These are phyloP conservation scores for Pneumocystis oryctolagi DNA, from an alignment of 1,139 yeast species.

Conservation along the genomic window DNA sequence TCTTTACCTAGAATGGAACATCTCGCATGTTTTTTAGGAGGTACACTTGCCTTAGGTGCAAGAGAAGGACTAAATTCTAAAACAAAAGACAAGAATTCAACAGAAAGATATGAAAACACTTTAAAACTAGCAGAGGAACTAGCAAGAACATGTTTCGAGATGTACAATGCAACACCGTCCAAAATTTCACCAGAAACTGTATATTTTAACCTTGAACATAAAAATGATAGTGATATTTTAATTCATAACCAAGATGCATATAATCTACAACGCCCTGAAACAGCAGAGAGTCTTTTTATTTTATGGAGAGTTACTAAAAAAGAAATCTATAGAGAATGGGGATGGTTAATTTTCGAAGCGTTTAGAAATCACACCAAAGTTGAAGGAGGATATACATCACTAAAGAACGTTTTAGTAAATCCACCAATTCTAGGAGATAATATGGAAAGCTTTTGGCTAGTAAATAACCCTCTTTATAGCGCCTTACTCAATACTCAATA, in stretches of 20 bases:
- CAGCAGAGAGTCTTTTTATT: conserved; percentile 76
- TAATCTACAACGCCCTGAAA: conserved; percentile 84
- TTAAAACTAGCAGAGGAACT: conserved; percentile 59
- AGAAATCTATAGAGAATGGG: conserved; percentile 65
- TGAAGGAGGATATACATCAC: conserved; percentile 45
- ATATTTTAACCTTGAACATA: conserved; percentile 44
- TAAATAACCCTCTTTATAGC: neutral
- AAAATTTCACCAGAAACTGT: conserved; percentile 85
- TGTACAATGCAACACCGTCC: conserved; percentile 58
- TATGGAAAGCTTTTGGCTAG: conserved; percentile 82
- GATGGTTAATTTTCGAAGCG: conserved; percentile 67
- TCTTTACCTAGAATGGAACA: conserved; percentile 83
- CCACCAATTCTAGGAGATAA: conserved; percentile 46
- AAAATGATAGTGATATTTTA: conserved; percentile 38
- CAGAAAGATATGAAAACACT: conserved; percentile 37
- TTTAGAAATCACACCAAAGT: conserved; percentile 48
- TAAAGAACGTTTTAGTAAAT: conserved; percentile 44
- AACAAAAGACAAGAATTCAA: conserved; percentile 29
- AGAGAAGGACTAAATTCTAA: conserved; percentile 51
- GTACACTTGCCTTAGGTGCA: conserved; percentile 79
- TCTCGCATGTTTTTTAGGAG: conserved; percentile 84
- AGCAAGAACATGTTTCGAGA: conserved; percentile 67
- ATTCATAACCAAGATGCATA: conserved; percentile 64
- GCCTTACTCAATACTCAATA: neutral
- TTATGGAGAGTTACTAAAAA: conserved; percentile 72